phyloP scores from a whole-genome alignment of 257 asterid genomes.

The Capsicum baccatum region DNA sequence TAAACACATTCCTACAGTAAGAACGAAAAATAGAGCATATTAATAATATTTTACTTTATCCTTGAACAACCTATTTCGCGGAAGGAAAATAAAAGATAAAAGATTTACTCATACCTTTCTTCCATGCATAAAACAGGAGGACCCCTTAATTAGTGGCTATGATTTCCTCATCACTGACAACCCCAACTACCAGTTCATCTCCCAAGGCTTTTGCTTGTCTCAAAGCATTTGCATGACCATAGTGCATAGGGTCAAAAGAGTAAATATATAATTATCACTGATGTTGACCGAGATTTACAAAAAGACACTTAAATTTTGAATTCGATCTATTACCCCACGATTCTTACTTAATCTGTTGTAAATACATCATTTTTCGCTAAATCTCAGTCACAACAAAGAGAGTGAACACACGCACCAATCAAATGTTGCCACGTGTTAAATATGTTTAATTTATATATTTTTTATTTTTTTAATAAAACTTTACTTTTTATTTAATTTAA shows the following conservation, averaged over 20 bases:
- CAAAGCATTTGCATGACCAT: conserved; percentile 97
- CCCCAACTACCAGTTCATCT: conserved; percentile 90
- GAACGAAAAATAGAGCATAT: background rate
- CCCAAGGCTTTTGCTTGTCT: conserved; percentile 94
- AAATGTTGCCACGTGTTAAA: no score
- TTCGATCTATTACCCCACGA: no score
- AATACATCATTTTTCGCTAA: no score
- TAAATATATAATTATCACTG: no score
- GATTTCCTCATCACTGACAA: conserved; percentile 95
- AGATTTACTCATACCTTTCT: conserved; percentile 64
- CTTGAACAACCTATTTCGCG: conserved; percentile 12
- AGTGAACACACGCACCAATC: no score
- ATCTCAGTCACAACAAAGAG: no score
- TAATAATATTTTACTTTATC: background rate
- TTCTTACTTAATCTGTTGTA: no score
- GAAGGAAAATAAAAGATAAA: background rate
- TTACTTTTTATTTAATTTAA: no score
- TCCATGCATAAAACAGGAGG: conserved; percentile 91
- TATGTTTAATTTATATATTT: no score
- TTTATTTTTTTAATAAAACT: no score
- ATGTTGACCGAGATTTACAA: no score
- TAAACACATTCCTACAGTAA: conserved; percentile 1
- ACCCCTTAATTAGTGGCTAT: conserved; percentile 65
- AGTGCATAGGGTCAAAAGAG: conserved; percentile 95
- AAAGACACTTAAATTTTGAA: no score